phyloP scores from a whole-genome alignment of 1,284 basidiomycete species.

The Cystobasidium pallidum region DNA sequence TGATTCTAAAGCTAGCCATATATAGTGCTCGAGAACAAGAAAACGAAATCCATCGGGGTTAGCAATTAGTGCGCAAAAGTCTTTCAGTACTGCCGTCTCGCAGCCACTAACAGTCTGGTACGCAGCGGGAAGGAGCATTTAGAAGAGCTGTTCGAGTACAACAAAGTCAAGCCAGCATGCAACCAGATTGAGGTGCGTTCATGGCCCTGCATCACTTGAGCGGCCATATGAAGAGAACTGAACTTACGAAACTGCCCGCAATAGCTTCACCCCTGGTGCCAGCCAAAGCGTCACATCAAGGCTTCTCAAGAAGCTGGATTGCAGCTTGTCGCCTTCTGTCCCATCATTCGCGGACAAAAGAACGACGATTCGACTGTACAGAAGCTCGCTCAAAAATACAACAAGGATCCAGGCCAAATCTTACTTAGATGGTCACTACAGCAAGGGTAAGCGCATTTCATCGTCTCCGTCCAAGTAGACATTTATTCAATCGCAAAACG shows the following conservation, averaged over 20 bases:
- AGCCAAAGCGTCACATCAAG: slow-evolving; percentile 74
- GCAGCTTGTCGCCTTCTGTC: slow-evolving; percentile 64
- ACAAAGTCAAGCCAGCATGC: slow-evolving; percentile 64
- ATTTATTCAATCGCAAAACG: too few relatives aligned
- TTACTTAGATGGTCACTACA: slow-evolving; percentile 82
- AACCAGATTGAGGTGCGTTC: slow-evolving; percentile 73
- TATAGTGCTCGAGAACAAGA: slow-evolving; percentile 63
- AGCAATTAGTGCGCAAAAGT: slow-evolving; percentile 64
- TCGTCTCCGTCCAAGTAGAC: too few relatives aligned
- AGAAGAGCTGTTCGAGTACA: slow-evolving; percentile 69
- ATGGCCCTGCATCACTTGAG: not conserved
- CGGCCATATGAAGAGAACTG: not conserved
- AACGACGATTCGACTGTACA: slow-evolving; percentile 65
- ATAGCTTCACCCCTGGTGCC: slow-evolving; percentile 80
- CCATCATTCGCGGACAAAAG: slow-evolving; percentile 66
- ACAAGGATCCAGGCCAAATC: slow-evolving; percentile 70
- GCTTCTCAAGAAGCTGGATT: slow-evolving; percentile 73
- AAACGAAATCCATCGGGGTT: slow-evolving; percentile 7
- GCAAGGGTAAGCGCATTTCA: slow-evolving; percentile 58
- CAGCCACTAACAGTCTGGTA: not conserved
- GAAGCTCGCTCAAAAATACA: slow-evolving; percentile 65
- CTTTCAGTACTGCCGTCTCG: not conserved
- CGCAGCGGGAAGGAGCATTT: slow-evolving; percentile 67
- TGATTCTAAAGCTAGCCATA: not conserved
- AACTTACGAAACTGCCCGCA: too few relatives aligned